phyloP scores from a whole-genome alignment of 345 rosid genomes.

The Lepidium africanum region DNA sequence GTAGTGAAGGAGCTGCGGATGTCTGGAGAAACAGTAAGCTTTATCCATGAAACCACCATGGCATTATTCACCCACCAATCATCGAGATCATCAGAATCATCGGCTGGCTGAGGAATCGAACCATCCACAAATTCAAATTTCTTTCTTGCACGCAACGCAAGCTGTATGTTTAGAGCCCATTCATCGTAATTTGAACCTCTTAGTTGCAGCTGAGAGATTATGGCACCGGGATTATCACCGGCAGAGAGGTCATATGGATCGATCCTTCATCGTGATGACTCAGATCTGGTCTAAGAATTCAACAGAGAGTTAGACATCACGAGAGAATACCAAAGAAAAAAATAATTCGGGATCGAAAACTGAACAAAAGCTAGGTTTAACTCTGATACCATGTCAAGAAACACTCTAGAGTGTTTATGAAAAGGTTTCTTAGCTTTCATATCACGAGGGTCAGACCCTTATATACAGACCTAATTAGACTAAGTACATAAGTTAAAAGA shows the following conservation, averaged over 20 bases:
- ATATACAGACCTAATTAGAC: too few species aligned
- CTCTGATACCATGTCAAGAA: too few species aligned
- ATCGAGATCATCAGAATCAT: not conserved
- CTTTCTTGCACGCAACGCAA: not conserved
- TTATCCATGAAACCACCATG: not conserved
- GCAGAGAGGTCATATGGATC: not conserved
- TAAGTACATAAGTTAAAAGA: too few species aligned
- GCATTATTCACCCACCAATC: not conserved
- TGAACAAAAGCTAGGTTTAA: too few species aligned
- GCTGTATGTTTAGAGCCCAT: not conserved
- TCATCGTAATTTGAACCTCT: not conserved
- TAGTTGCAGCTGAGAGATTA: not conserved
- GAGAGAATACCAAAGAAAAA: too few species aligned
- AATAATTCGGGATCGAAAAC: too few species aligned
- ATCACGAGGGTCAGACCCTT: too few species aligned
- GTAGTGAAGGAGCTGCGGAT: not conserved
- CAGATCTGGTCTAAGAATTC: too few species aligned
- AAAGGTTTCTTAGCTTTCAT: too few species aligned
- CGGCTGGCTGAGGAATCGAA: not conserved
- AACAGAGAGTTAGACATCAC: too few species aligned
- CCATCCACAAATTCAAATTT: not conserved
- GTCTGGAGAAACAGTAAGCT: not conserved
- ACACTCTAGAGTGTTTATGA: too few species aligned
- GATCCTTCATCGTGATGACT: not conserved
- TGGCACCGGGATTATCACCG: not conserved